Base-by-base conservation (phyloP, 2,329 filamentous ascomycete genomes). In the Fusarium albosuccineum region DNA sequence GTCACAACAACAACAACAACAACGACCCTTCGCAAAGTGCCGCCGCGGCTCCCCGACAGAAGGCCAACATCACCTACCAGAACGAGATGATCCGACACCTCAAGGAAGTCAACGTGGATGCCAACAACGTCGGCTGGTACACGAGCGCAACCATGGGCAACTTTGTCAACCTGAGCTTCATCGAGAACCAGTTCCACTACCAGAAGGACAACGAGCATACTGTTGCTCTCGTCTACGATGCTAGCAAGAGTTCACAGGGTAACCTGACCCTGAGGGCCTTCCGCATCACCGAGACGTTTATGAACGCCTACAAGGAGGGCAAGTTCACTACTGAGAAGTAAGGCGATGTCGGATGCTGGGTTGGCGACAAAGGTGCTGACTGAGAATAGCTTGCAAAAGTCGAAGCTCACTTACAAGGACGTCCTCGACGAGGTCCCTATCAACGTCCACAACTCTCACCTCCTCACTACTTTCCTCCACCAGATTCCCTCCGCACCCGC, bases 121-220 rank as follows among this genome's bases (percentile, higher is more conserved):
- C 96, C 70, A 97, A 98, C 85, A 97, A 93, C 76, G 93, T 97
- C 63, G 96, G 96, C 75, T 99, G 94, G 94, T 99, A 99, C 84
- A 97, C 94, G 62, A 97, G 94, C 83, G 93, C 94, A 68, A 97
- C 94, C 80, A 97, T 99, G 92, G 96, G 96, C 81, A 98, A 97
- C 86, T 98, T 98, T 74, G 87, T 98, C 85, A 97, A 94, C 85
- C 81, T 92, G 77, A 92, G 91, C 85, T 94, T 97, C 78, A 92
- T 99, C 81, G 96, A 99, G 87, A 99, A 98, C 85, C 94, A 97
- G 82, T 94, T 90, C 82, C 92, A 94, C 84, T 98, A 97, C 85
- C 96, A 99, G 85, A 96, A 93, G 81, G 93, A 97, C 74, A 97
- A 97, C 79, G 93, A 96, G 81, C 86, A 88, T 80, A 94, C 92